A percentile compares a stretch with the other conserved stretches of the same genome.
Evolutionary conservation across 1,284 basidiomycete species (phyloP).

Genomic region (Leccinum angustisporum): DNA sequence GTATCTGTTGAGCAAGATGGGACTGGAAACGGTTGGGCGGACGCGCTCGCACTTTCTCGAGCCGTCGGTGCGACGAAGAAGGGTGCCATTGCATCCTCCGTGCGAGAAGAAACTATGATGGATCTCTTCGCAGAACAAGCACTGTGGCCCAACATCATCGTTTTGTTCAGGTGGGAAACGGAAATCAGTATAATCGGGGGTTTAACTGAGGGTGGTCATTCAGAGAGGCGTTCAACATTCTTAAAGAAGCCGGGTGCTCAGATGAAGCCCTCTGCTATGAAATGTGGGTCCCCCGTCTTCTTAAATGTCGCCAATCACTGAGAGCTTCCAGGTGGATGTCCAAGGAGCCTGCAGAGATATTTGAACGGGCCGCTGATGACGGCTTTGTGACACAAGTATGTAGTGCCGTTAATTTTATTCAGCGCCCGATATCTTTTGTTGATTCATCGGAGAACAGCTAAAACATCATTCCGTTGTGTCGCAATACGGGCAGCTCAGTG

Average conservation of each 20-base stretch:
- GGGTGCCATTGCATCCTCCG: conserved; percentile 65
- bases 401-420: neutral
- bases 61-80: conserved; percentile 64
- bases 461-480: conserved; percentile 64
- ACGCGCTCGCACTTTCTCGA: conserved; percentile 54
- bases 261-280: conserved; percentile 69
- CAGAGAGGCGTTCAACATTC: conserved; percentile 59
- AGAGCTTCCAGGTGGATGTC: conserved; percentile 62
- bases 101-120: conserved; percentile 65
- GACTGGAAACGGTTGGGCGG: conserved; percentile 46
- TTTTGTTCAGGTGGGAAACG: conserved; percentile 51
- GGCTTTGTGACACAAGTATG: conserved; percentile 58
- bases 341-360: conserved; percentile 70
- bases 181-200: neutral
- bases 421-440: neutral
- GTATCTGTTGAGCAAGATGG: conserved; percentile 66
- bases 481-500: conserved; percentile 61
- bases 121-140: conserved; percentile 67
- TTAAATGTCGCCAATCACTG: conserved; percentile 1
- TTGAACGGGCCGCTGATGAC: conserved; percentile 65
- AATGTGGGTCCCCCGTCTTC: conserved; percentile 42
- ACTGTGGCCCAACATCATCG: conserved; percentile 67
- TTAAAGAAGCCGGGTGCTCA: conserved; percentile 66
- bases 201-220: neutral
- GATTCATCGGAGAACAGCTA: conserved; percentile 38